Percentiles rank a stretch among this genome's conserved stretches.
These are phyloP conservation scores for Aspergillus amoenus DNA, from an alignment of 2,329 filamentous ascomycete genomes.

Conservation along the genomic window DNA sequence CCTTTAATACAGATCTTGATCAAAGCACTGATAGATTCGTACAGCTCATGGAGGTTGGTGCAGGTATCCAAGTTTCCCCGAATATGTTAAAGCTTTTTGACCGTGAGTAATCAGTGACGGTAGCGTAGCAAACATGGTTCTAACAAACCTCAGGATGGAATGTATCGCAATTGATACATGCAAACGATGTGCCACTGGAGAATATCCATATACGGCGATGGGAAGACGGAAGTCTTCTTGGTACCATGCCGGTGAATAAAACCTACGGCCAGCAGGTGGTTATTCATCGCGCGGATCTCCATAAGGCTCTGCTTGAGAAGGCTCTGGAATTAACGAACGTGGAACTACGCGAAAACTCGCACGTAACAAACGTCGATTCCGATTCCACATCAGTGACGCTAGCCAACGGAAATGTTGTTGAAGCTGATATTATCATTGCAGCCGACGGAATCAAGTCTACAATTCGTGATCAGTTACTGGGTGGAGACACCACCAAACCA, in stretches of 20 bases:
- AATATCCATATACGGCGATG: constrained; percentile 37
- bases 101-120: constrained; percentile 33
- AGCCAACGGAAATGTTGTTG: constrained; percentile 24
- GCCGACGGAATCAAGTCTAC: constrained; percentile 57
- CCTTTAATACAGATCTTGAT: neutral
- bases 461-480: constrained; percentile 43
- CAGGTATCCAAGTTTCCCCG: constrained; percentile 78
- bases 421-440: constrained; percentile 51
- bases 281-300: constrained; percentile 38
- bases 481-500: constrained; percentile 25
- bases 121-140: neutral
- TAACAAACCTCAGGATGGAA: constrained; percentile 31
- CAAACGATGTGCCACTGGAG: constrained; percentile 34
- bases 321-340: constrained; percentile 31
- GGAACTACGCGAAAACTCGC: constrained; percentile 29
- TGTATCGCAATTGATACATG: constrained; percentile 32
- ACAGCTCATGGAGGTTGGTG: constrained; percentile 59
- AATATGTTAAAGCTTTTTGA: constrained; percentile 77
- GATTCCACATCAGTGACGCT: constrained; percentile 30
- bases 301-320: constrained; percentile 32
- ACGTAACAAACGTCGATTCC: constrained; percentile 28
- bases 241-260: constrained; percentile 36
- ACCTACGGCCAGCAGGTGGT: constrained; percentile 35
- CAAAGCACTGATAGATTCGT: constrained; percentile 3
- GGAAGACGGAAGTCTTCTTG: constrained; percentile 33